These are phyloP conservation scores for Carex cristatella DNA, from an alignment of 176 grass and related monocot species.

Conservation along the genomic window DNA sequence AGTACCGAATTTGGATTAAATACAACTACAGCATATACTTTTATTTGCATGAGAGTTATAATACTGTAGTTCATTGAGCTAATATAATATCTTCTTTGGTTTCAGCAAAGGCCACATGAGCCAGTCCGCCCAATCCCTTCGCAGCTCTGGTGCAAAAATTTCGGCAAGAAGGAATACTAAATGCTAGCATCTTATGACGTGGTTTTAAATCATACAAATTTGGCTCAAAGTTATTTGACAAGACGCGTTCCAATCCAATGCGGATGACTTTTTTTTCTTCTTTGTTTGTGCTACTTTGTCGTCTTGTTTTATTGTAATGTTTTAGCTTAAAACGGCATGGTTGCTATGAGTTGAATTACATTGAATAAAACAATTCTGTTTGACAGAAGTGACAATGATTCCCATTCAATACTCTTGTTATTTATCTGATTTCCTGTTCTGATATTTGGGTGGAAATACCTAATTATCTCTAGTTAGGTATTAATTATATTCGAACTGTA, in stretches of 20 bases:
- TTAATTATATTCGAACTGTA: background rate
- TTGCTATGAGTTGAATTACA: background rate
- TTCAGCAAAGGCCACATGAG: constrained; percentile 91
- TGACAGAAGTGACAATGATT: background rate
- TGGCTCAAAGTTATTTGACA: background rate
- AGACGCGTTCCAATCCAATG: background rate
- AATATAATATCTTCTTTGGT: constrained; percentile 3
- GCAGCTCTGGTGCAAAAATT: constrained; percentile 99
- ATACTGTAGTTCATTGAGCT: background rate
- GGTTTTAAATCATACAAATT: background rate
- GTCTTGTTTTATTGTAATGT: background rate
- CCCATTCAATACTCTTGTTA: background rate
- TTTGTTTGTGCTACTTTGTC: background rate
- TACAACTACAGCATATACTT: background rate
- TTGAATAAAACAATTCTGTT: constrained; percentile 18
- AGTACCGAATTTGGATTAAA: background rate
- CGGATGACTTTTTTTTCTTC: background rate
- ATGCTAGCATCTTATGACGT: background rate
- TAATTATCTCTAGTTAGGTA: background rate
- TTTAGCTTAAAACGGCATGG: background rate
- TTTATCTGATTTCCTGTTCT: background rate
- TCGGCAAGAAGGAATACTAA: constrained; percentile 88
- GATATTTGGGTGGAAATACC: background rate
- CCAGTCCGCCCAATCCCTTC: constrained; percentile 91
- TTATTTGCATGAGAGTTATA: background rate